phyloP scores from a whole-genome alignment of 2,329 filamentous ascomycete genomes.

The Botrytis porri region DNA sequence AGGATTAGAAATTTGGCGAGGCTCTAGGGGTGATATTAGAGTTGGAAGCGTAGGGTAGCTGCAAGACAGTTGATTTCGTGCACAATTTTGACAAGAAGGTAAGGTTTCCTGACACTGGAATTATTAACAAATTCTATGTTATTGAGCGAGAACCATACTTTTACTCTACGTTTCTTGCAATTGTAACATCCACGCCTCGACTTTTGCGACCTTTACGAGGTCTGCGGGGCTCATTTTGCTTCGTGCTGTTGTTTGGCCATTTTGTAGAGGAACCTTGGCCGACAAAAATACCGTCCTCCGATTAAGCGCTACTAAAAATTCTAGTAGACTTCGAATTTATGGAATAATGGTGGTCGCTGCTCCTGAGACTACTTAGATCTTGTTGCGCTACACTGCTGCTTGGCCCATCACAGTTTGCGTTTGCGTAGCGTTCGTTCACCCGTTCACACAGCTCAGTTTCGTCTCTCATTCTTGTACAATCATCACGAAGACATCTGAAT shows the following conservation, averaged over 20 bases:
- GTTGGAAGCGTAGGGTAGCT: background rate
- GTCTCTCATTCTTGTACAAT: background rate
- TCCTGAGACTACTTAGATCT: background rate
- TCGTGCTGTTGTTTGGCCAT: background rate
- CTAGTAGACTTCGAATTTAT: background rate
- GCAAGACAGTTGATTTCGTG: background rate
- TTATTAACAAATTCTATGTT: background rate
- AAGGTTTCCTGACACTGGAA: slow-evolving; percentile 4
- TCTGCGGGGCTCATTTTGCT: background rate
- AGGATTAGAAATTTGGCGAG: background rate
- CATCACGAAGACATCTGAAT: background rate
- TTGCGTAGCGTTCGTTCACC: background rate
- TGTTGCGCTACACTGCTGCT: background rate
- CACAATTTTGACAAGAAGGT: slow-evolving; percentile 1
- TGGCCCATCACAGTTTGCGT: background rate
- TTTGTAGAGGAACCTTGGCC: background rate
- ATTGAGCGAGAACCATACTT: background rate
- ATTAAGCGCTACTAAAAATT: rapidly evolving
- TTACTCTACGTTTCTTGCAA: slow-evolving; percentile 8
- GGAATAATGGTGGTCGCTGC: too few species aligned
- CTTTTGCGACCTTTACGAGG: slow-evolving; percentile 5
- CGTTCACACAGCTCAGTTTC: background rate
- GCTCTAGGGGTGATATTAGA: background rate
- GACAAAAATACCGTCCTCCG: background rate
- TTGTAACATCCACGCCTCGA: slow-evolving; percentile 6